A percentile compares a stretch with the other conserved stretches of the same genome.
phyloP scores from a whole-genome alignment of 768 basidiomycete genomes.

The Termitomyces sp. region DNA sequence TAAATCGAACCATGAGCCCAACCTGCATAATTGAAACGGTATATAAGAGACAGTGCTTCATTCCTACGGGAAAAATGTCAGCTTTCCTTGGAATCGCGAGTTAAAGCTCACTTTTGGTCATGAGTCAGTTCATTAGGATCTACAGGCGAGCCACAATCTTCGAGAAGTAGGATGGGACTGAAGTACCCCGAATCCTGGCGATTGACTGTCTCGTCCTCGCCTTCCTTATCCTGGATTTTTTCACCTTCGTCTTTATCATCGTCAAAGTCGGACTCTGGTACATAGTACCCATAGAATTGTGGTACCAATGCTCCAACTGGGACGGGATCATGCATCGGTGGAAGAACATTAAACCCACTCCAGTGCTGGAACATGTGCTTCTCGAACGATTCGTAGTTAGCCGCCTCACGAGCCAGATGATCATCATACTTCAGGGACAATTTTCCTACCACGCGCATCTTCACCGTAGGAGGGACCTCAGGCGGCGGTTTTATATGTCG shows the following conservation, averaged over 20 bases:
- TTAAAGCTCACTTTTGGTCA: conserved; percentile 29
- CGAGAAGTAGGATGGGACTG: conserved; percentile 39
- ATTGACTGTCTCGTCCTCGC: not conserved
- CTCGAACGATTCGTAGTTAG: conserved; percentile 39
- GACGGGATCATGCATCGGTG: conserved; percentile 34
- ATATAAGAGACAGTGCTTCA: conserved; percentile 6
- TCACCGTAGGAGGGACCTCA: conserved; percentile 28
- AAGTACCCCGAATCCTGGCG: conserved; percentile 13
- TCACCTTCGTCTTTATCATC: too few species aligned
- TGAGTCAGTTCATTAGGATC: conserved; percentile 15
- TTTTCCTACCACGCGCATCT: conserved; percentile 37
- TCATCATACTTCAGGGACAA: conserved; percentile 29
- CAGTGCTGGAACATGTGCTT: conserved; percentile 41
- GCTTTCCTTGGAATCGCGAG: too few species aligned
- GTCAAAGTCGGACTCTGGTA: conserved; percentile 4
- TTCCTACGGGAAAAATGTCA: too few species aligned
- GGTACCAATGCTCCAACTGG: conserved; percentile 49
- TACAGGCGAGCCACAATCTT: conserved; percentile 33
- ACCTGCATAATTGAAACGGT: conserved; percentile 28
- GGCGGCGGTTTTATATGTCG: conserved; percentile 15
- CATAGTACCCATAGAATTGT: conserved; percentile 62
- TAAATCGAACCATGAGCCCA: conserved; percentile 33
- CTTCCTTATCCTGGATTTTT: too few species aligned
- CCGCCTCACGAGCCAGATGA: conserved; percentile 35
- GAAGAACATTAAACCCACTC: conserved; percentile 40